phyloP scores from a whole-genome alignment of 176 grass and related monocot genomes.

The Secale cereale region DNA sequence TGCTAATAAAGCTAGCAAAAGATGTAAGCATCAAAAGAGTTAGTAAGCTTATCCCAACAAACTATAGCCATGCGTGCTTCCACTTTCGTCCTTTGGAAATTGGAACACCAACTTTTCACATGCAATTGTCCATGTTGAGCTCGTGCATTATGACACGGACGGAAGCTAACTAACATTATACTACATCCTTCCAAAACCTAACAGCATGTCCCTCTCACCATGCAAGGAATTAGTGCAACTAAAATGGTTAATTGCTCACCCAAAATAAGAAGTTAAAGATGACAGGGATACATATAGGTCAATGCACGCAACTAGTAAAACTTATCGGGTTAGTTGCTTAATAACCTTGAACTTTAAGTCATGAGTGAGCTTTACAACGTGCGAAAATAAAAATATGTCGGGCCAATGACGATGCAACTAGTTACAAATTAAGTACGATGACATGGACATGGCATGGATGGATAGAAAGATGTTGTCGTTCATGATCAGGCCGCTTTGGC shows the following conservation, averaged over 20 bases:
- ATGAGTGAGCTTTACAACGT: neutral
- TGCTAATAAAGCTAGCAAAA: neutral
- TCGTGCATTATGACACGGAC: neutral
- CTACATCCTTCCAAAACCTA: neutral
- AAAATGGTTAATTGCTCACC: neutral
- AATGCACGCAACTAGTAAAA: neutral
- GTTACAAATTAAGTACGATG: neutral
- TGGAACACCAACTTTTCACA: neutral
- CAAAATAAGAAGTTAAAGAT: neutral
- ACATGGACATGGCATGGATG: neutral
- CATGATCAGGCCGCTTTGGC: neutral
- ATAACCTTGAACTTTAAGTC: neutral
- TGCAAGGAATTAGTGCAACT: neutral
- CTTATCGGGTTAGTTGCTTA: neutral
- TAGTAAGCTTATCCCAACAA: neutral
- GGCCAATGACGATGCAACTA: neutral
- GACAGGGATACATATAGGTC: neutral
- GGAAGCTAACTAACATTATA: constrained; percentile 1
- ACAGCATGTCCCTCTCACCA: neutral
- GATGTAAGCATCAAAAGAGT: neutral
- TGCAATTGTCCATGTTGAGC: constrained; percentile 13
- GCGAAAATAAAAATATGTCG: neutral
- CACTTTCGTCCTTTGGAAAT: constrained; percentile 2
- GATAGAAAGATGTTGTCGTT: neutral
- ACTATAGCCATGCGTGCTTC: neutral